Percentiles rank a stretch among this genome's conserved stretches.
Evolutionary conservation across 176 grass and related monocot species (phyloP).

Genomic region (Ensete ventricosum): DNA sequence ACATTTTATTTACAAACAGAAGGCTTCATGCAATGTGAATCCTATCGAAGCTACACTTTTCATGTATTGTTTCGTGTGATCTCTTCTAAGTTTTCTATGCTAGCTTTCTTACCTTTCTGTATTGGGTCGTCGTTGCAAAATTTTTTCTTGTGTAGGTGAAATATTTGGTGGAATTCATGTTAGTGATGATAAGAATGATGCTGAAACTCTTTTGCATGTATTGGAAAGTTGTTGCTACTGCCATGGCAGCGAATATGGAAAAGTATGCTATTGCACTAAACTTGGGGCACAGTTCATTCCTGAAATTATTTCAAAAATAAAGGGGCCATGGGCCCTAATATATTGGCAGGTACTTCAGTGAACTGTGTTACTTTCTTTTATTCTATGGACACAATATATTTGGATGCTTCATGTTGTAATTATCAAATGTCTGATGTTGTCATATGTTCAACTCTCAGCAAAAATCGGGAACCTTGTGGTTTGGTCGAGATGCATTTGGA

Average conservation of each 20-base stretch:
- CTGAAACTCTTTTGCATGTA: slow-evolving; percentile 46
- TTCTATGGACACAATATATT: not conserved
- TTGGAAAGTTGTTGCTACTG: slow-evolving; percentile 53
- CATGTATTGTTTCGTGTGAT: not conserved
- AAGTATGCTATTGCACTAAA: slow-evolving; percentile 25
- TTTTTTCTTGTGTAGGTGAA: slow-evolving; percentile 41
- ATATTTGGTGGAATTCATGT: slow-evolving; percentile 76
- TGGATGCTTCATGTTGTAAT: not conserved
- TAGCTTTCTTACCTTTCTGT: not conserved
- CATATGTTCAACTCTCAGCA: slow-evolving; percentile 33
- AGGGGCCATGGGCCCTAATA: slow-evolving; percentile 86
- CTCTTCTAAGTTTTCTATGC: not conserved
- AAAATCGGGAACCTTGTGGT: slow-evolving; percentile 58
- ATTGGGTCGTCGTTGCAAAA: not conserved
- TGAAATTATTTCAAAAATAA: slow-evolving; percentile 58
- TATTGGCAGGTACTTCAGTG: slow-evolving; percentile 63
- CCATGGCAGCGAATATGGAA: slow-evolving; percentile 21
- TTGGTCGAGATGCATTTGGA: slow-evolving; percentile 79
- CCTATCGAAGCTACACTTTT: not conserved
- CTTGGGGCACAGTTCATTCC: slow-evolving; percentile 32
- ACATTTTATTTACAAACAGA: not conserved
- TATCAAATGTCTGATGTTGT: slow-evolving; percentile 17
- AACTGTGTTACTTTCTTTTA: not conserved
- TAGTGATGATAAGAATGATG: slow-evolving; percentile 50
- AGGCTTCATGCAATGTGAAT: not conserved